These are phyloP conservation scores for Verticillium isaacii DNA, from an alignment of 2,329 filamentous ascomycete species.

Conservation along the genomic window DNA sequence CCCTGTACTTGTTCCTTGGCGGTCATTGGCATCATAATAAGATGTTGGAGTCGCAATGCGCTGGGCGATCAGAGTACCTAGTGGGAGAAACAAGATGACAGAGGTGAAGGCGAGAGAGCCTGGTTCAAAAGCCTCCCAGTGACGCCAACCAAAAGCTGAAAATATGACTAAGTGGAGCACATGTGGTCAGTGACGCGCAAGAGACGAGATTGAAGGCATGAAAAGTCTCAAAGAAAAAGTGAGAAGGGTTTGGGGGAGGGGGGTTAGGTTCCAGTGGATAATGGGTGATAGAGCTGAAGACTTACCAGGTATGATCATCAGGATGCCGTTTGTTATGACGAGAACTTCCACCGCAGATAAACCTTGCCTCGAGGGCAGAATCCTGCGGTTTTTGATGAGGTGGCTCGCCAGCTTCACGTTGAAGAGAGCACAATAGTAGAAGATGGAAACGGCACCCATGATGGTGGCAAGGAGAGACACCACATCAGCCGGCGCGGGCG, in stretches of 20 bases:
- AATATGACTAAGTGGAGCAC: conserved; percentile 38
- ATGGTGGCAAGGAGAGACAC: conserved; percentile 17
- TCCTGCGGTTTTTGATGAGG: conserved; percentile 38
- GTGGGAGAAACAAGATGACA: conserved; percentile 45
- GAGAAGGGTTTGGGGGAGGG: no score
- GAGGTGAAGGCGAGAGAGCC: conserved; percentile 45
- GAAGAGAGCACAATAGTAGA: conserved; percentile 53
- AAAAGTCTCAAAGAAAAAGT: no score
- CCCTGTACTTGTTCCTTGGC: conserved; percentile 14
- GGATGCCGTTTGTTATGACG: conserved; percentile 48
- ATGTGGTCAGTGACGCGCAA: background rate
- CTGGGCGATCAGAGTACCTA: conserved; percentile 48
- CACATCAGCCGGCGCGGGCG: background rate
- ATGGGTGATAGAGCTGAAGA: no score
- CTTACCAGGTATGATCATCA: conserved; percentile 52
- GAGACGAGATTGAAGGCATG: no score
- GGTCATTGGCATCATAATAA: conserved; percentile 8
- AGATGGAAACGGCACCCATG: conserved; percentile 35
- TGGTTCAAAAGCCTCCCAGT: conserved; percentile 40
- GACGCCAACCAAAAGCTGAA: conserved; percentile 38
- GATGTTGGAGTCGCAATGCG: conserved; percentile 28
- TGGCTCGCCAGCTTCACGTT: conserved; percentile 45
- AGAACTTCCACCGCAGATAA: conserved; percentile 50
- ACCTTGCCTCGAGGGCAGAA: conserved; percentile 36
- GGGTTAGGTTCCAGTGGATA: no score